These are phyloP conservation scores for Alternaria sp. DNA, from an alignment of 2,329 filamentous ascomycete species.

Conservation along the genomic window DNA sequence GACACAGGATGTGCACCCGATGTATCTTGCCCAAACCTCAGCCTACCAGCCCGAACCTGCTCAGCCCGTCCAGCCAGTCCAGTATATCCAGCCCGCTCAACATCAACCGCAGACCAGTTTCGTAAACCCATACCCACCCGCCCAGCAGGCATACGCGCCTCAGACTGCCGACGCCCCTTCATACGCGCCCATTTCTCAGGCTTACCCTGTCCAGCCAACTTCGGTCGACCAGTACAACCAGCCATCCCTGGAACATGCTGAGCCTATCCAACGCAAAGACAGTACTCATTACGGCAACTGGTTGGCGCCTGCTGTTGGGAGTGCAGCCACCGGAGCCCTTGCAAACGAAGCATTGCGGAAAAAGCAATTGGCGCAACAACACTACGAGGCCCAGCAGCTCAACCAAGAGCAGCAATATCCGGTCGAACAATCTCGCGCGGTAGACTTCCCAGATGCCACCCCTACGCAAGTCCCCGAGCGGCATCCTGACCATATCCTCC, in stretches of 20 bases:
- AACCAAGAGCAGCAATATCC: conserved; percentile 18
- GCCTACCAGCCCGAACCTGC: conserved; percentile 26
- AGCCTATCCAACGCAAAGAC: conserved; percentile 37
- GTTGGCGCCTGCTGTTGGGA: conserved; percentile 60
- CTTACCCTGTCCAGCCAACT: conserved; percentile 4
- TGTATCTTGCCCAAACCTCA: conserved; percentile 27
- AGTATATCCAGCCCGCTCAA: conserved; percentile 11
- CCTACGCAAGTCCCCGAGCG: conserved; percentile 18
- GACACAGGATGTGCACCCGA: conserved; percentile 47
- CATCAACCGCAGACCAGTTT: conserved; percentile 21
- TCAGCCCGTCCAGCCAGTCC: conserved; percentile 15
- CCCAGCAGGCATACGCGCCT: conserved; percentile 17
- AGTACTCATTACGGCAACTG: conserved; percentile 60
- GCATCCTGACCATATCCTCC: conserved; percentile 19
- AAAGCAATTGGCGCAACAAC: conserved; percentile 37
- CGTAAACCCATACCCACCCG: conserved; percentile 22
- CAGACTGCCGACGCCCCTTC: neutral
- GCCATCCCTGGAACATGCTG: conserved; percentile 1
- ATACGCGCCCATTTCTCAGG: conserved; percentile 3
- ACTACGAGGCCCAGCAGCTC: conserved; percentile 33
- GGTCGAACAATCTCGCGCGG: conserved; percentile 2
- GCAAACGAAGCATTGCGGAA: conserved; percentile 44
- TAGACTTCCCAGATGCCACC: neutral
- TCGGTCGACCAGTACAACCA: neutral
- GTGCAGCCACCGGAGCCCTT: conserved; percentile 50